A percentile compares a stretch with the other conserved stretches of the same genome.
Conservation (phyloP, 176 grass and related monocot genomes). For the Oryza meyeriana region DNA sequence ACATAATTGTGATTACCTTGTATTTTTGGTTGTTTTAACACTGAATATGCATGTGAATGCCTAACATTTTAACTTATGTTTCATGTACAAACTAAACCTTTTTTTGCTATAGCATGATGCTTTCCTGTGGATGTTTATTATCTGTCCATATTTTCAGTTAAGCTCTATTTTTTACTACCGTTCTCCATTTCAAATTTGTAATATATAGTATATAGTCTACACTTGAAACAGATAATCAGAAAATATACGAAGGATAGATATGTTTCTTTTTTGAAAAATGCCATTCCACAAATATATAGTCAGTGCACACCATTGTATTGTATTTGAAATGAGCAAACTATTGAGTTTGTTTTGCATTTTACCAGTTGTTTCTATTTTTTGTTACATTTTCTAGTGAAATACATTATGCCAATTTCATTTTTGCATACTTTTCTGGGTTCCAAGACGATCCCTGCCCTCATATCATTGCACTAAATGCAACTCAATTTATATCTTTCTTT, state of each 20-base stretch:
- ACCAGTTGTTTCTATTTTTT: background rate
- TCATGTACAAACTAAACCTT: background rate
- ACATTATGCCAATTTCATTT: background rate
- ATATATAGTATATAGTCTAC: background rate
- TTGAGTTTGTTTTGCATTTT: background rate
- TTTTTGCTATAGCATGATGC: background rate
- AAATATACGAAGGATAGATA: constrained; percentile 1
- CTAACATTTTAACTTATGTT: background rate
- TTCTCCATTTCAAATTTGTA: constrained; percentile 9
- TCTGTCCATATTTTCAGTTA: background rate
- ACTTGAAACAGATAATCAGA: background rate
- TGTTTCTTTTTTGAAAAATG: background rate
- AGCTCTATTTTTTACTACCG: background rate
- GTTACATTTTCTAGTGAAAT: background rate
- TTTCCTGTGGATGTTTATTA: background rate
- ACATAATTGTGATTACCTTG: background rate
- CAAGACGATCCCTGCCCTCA: background rate
- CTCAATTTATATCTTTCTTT: constrained; percentile 9
- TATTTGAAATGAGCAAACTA: background rate
- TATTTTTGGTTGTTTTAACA: background rate
- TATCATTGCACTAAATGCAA: background rate
- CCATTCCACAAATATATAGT: background rate
- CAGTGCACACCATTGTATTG: background rate
- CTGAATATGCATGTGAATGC: background rate
- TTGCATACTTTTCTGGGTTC: background rate